Evolutionary conservation across 2,329 filamentous ascomycete genomes (phyloP).

Genomic region (Diplodia mutila): DNA sequence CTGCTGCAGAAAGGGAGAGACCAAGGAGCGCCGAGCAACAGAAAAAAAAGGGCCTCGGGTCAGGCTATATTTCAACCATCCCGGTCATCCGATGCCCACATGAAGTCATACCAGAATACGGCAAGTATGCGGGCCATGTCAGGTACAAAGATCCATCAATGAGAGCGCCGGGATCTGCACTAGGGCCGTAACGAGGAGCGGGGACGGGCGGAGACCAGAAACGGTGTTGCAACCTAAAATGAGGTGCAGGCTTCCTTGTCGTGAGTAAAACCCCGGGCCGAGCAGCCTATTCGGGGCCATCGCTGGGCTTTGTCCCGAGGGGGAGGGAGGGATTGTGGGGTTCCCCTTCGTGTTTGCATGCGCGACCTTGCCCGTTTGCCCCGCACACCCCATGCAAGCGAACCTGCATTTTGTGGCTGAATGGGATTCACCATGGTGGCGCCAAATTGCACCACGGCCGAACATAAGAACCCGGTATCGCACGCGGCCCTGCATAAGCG

Average conservation of each 20-base stretch:
- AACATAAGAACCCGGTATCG: background rate
- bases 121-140: slow-evolving; percentile 10
- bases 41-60: background rate
- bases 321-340: background rate
- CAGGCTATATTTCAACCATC: slow-evolving; percentile 1
- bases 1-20: background rate
- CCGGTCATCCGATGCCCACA: background rate
- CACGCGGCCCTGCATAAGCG: background rate
- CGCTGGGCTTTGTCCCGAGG: slow-evolving; percentile 17
- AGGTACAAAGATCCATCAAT: slow-evolving; percentile 23
- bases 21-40: background rate
- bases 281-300: background rate
- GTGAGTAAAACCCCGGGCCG: background rate
- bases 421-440: slow-evolving; percentile 16
- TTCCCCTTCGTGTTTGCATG: background rate
- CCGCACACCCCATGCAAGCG: slow-evolving; percentile 11
- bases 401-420: too few species aligned
- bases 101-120: slow-evolving; percentile 22
- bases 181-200: background rate
- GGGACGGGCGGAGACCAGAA: background rate
- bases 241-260: slow-evolving; percentile 1
- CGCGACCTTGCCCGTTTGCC: background rate
- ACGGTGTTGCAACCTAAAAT: slow-evolving; percentile 2
- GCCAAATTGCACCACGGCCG: slow-evolving; percentile 11
- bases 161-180: slow-evolving; percentile 3